phyloP scores from a whole-genome alignment of 306 rosid species.

The Vicia sativa region DNA sequence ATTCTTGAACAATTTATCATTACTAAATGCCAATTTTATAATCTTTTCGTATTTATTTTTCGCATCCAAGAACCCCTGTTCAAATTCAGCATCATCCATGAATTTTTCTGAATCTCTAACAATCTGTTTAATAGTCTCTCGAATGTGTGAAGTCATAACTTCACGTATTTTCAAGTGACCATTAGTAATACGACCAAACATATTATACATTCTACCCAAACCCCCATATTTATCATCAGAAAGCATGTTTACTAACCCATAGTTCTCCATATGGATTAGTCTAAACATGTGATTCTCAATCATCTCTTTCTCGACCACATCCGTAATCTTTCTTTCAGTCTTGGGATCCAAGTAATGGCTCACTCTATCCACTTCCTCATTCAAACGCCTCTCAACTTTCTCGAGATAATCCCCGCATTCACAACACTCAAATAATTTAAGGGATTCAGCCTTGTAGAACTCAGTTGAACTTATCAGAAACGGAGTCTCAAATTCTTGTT shows the following conservation, averaged over 20 bases:
- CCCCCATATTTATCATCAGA: background rate
- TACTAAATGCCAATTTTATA: conserved; percentile 58
- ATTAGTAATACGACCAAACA: background rate
- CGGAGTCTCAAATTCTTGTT: conserved; percentile 68
- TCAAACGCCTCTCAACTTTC: conserved; percentile 66
- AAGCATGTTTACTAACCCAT: background rate
- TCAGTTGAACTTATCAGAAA: conserved; percentile 74
- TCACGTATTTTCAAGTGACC: background rate
- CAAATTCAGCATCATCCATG: conserved; percentile 76
- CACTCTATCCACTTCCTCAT: conserved; percentile 84
- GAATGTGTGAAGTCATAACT: conserved; percentile 67
- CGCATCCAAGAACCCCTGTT: conserved; percentile 69
- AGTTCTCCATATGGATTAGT: conserved; percentile 60
- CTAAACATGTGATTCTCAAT: conserved; percentile 75
- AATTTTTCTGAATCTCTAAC: conserved; percentile 75
- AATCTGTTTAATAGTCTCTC: conserved; percentile 70
- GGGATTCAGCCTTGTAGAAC: conserved; percentile 74
- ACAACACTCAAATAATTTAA: conserved; percentile 68
- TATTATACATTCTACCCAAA: background rate
- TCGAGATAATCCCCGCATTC: conserved; percentile 79
- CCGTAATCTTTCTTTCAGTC: conserved; percentile 66
- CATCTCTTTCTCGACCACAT: conserved; percentile 78
- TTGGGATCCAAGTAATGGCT: conserved; percentile 71
- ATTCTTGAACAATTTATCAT: conserved; percentile 71
- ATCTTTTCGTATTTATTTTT: conserved; percentile 75